Percentiles rank a stretch among this genome's conserved stretches.
Conservation (phyloP, 164 flowering plant species). For the Amborella trichopoda region DNA sequence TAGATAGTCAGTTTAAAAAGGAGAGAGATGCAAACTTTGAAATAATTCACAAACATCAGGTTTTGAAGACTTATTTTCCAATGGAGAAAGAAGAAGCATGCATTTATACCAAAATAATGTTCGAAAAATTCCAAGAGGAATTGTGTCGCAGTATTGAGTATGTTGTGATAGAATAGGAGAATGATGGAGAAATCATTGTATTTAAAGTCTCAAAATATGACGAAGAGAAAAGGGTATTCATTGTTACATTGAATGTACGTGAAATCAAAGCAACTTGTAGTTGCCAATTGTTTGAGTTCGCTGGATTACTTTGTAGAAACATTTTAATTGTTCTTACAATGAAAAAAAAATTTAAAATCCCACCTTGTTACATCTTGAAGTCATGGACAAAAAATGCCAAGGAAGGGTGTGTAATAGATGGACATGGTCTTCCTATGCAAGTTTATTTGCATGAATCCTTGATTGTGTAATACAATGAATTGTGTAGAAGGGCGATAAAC, state of each 20-base stretch:
- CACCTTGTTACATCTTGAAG: no score
- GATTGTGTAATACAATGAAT: no score
- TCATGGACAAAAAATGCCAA: no score
- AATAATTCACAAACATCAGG: conserved; percentile 1
- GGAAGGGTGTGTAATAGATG: no score
- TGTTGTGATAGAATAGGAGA: conserved; percentile 1
- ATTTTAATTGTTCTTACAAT: no score
- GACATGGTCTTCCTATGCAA: no score
- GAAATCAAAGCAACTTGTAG: conserved; percentile 9
- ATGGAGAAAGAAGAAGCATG: conserved; percentile 3
- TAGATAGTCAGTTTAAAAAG: conserved; percentile 3
- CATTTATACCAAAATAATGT: conserved; percentile 6
- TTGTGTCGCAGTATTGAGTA: conserved; percentile 6
- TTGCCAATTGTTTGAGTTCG: conserved; percentile 9
- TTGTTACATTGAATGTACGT: conserved; percentile 1
- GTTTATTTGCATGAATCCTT: no score
- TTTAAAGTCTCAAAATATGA: conserved; percentile 7
- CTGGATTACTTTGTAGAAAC: no score
- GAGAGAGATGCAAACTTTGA: conserved; percentile 3
- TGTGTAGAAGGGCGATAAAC: no score
- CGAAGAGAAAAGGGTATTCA: conserved; percentile 2
- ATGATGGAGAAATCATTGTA: background rate
- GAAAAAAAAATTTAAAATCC: no score
- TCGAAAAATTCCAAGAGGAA: conserved; percentile 6
- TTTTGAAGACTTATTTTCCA: conserved; percentile 7